Evolutionary conservation across 805 yeast species (phyloP), one percentile per base, ranked within the genome.

Genomic region (Yarrowia osloensis): DNA sequence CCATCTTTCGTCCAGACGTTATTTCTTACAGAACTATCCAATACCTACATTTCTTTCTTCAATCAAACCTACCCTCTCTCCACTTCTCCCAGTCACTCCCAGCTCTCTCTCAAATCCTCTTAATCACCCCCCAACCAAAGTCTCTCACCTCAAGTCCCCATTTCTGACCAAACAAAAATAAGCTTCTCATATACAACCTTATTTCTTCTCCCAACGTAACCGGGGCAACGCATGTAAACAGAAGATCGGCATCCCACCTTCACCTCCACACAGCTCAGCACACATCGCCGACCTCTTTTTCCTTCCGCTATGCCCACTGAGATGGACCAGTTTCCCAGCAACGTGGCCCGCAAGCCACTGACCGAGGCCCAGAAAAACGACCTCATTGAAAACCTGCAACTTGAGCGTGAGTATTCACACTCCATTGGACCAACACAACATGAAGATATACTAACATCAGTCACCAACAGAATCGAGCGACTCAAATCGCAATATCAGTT

Each of bases 391-490:
- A 70, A 72, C 42, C 67, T 71, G 19, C 63, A 68, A 19, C 49
- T 69, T n/a, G 73, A 72, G 35, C 57, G 73, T 72, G 69, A 54
- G 71, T 68, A 42, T 26, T n/a, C 22, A 3, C 2, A 3, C 8
- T 3, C 24, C 2, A 49, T 17, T n/a, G 39, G 29, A 6, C 9
- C 33, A 3, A 4, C 29, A 46, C 17, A 28, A 28, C 17, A 28
- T 24, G 8, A 5, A 17, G 4, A 37, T 15, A 9, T 24, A 12
- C 50, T 35, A 63, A 46, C 28, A 67, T n/a, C 62, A 55, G 71
- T 83, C 46, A 73, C 75, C n/a, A 71, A 69, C 31, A 75, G 68
- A 72, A 75, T 47, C 67, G 70, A 67, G 67, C 73, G 47, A 76
- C 81, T 66, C 65, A 71, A 55, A 67, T 70, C 49, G 71, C 79